Percentiles rank a stretch among this genome's conserved stretches.
phyloP scores from a whole-genome alignment of 2,329 filamentous ascomycete genomes.

The Clonostachys byssicola region DNA sequence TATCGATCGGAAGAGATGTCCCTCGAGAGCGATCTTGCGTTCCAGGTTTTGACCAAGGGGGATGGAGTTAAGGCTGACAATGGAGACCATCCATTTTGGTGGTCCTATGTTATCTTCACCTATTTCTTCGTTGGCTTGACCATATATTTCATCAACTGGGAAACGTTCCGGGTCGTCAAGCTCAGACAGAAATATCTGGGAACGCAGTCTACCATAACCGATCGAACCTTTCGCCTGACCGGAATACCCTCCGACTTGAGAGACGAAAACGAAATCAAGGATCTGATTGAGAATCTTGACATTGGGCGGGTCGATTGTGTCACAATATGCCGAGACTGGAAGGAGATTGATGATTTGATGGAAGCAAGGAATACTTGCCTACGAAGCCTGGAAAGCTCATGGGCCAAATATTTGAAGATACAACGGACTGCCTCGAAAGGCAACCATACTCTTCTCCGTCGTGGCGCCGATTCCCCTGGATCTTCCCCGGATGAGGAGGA shows the following conservation, averaged over 20 bases:
- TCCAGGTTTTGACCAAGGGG: constrained; percentile 11
- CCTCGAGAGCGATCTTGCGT: constrained; percentile 8
- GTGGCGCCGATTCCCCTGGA: too few relatives aligned
- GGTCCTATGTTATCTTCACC: constrained; percentile 92
- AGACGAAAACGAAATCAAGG: constrained; percentile 77
- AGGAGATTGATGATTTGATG: constrained; percentile 71
- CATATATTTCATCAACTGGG: constrained; percentile 75
- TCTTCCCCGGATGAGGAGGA: constrained; percentile 11
- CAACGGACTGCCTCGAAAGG: constrained; percentile 4
- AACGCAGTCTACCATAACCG: constrained; percentile 90
- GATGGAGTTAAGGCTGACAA: constrained; percentile 25
- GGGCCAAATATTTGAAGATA: constrained; percentile 59
- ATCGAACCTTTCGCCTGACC: constrained; percentile 86
- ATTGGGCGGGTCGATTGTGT: constrained; percentile 90
- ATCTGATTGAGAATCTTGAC: constrained; percentile 80
- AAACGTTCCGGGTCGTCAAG: constrained; percentile 82
- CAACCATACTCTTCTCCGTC: not conserved
- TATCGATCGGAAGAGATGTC: constrained; percentile 6
- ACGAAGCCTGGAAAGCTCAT: constrained; percentile 74
- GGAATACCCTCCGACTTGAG: constrained; percentile 79
- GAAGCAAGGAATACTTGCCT: constrained; percentile 61
- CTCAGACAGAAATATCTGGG: constrained; percentile 89
- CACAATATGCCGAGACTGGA: constrained; percentile 84
- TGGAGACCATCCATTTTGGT: constrained; percentile 56
- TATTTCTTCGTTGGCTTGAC: constrained; percentile 86